phyloP scores from a whole-genome alignment of 495 filamentous ascomycete species.

The Lasiosphaeria ovina region DNA sequence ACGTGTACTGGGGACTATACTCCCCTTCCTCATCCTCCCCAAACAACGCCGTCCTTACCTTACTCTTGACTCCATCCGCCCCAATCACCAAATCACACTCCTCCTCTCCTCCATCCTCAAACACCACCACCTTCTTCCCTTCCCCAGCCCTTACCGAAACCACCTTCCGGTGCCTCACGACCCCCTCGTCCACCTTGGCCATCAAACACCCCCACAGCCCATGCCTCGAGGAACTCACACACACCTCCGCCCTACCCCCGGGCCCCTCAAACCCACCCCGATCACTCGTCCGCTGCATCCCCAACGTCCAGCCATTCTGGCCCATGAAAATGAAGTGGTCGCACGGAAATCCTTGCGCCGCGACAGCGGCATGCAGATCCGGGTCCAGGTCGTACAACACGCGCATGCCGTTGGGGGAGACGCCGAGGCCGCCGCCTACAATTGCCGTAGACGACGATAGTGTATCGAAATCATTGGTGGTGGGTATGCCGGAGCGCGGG shows the following conservation, averaged over 20 bases:
- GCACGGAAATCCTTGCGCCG: conserved; percentile 17
- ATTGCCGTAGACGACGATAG: conserved; percentile 32
- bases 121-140: conserved; percentile 29
- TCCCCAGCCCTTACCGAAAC: conserved; percentile 20
- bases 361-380: conserved; percentile 24
- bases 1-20: conserved; percentile 27
- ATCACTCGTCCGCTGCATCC: conserved; percentile 13
- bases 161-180: conserved; percentile 15
- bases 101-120: conserved; percentile 34
- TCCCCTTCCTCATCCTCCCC: conserved; percentile 23
- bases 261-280: conserved; percentile 14
- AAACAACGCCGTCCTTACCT: conserved; percentile 43
- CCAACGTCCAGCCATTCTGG: conserved; percentile 18
- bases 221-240: conserved; percentile 11
- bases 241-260: conserved; percentile 10
- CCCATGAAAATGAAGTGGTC: conserved; percentile 19
- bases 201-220: conserved; percentile 17
- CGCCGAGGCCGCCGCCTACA: conserved; percentile 50
- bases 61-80: conserved; percentile 59
- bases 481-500: not conserved
- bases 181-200: conserved; percentile 6
- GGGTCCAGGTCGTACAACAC: conserved; percentile 43
- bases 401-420: conserved; percentile 51
- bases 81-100: conserved; percentile 57
- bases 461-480: conserved; percentile 13